A percentile compares a stretch with the other conserved stretches of the same genome.
phyloP scores from a whole-genome alignment of 768 basidiomycete species.

The Cyclocybe aegerita region DNA sequence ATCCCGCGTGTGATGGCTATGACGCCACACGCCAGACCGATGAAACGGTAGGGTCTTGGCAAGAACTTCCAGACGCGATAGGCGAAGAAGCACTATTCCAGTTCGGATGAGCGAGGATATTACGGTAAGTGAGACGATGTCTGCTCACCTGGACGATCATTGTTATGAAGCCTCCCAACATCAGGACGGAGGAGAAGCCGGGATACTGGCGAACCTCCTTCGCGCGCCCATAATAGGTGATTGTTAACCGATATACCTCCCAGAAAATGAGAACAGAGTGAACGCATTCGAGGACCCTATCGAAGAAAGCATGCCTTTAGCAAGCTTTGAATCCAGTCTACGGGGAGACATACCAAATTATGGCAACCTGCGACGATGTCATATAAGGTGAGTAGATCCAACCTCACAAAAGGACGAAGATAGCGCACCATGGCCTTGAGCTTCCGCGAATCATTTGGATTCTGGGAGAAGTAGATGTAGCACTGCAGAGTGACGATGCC shows the following conservation, averaged over 20 bases:
- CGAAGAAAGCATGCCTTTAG: background rate
- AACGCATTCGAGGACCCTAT: conserved; percentile 7
- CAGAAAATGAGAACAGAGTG: conserved; percentile 5
- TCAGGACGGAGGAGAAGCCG: conserved; percentile 2
- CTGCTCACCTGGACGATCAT: conserved; percentile 10
- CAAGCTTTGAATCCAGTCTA: background rate
- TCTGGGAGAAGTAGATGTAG: conserved; percentile 14
- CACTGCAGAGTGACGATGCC: conserved; percentile 25
- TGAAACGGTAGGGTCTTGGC: conserved; percentile 3
- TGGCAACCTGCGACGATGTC: background rate
- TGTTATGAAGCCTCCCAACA: conserved; percentile 10
- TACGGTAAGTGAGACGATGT: background rate
- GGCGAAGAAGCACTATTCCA: conserved; percentile 6
- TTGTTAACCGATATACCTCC: conserved; percentile 5
- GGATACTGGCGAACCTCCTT: background rate
- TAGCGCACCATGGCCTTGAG: conserved; percentile 2
- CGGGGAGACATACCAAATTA: background rate
- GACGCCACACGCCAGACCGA: conserved; percentile 1
- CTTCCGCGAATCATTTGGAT: conserved; percentile 14
- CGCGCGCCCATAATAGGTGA: background rate
- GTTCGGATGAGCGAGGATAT: background rate
- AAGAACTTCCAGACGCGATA: conserved; percentile 7
- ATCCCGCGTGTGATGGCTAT: background rate
- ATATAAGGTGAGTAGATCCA: background rate
- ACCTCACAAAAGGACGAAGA: conserved; percentile 18